Evolutionary conservation across 805 yeast species (phyloP).

Genomic region (Yamadazyma laniorum): DNA sequence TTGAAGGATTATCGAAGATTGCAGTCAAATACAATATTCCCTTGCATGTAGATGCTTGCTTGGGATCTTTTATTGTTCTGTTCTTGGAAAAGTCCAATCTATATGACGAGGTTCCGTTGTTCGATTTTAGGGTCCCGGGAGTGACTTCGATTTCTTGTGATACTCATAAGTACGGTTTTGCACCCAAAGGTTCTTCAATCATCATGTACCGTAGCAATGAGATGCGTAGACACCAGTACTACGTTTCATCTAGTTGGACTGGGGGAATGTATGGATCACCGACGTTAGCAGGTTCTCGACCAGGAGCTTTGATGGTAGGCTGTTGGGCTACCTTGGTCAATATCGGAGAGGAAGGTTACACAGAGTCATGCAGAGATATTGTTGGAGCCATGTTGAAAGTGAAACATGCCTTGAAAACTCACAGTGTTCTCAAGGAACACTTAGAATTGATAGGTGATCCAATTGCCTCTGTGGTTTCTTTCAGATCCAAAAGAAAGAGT

Average conservation of each 20-base stretch:
- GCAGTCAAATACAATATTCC: conserved; percentile 74
- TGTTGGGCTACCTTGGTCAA: conserved; percentile 93
- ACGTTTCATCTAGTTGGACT: conserved; percentile 77
- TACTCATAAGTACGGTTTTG: conserved; percentile 98
- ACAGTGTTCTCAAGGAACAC: conserved; percentile 47
- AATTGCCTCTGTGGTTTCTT: conserved; percentile 74
- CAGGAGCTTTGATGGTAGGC: conserved; percentile 96
- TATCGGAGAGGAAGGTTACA: conserved; percentile 84
- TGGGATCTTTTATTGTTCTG: conserved; percentile 89
- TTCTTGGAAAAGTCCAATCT: conserved; percentile 60
- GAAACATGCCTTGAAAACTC: conserved; percentile 43
- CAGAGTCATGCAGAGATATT: conserved; percentile 61
- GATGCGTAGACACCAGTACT: conserved; percentile 80
- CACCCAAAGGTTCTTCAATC: conserved; percentile 93
- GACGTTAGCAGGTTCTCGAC: conserved; percentile 93
- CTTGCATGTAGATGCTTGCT: conserved; percentile 91
- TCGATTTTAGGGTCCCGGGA: conserved; percentile 82
- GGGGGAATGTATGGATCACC: conserved; percentile 98
- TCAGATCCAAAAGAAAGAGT: conserved; percentile 46
- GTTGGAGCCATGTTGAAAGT: conserved; percentile 62
- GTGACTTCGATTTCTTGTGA: conserved; percentile 99
- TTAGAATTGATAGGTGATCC: conserved; percentile 85
- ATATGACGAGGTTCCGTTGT: conserved; percentile 51
- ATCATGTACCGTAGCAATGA: conserved; percentile 78
- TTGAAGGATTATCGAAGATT: conserved; percentile 62